Evolutionary conservation across 352 stramenopile genomes (phyloP).

Genomic region (Blastocystis sp.): DNA sequence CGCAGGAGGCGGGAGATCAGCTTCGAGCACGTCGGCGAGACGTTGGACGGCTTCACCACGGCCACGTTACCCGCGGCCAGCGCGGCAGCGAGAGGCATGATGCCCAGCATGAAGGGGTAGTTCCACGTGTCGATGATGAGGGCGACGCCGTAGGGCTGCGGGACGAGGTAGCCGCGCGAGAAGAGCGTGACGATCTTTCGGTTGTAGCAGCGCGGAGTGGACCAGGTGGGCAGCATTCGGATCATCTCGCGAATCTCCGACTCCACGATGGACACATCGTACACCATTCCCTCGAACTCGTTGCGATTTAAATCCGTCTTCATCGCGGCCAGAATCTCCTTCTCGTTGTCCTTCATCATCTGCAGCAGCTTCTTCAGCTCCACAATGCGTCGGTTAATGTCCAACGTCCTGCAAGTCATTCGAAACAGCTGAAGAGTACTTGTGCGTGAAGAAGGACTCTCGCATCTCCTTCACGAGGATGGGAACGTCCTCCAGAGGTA

Average conservation of each 20-base stretch:
- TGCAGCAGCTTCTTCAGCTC: conserved; percentile 72
- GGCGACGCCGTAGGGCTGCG: conserved; percentile 80
- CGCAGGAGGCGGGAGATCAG: conserved; percentile 74
- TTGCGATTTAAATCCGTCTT: conserved; percentile 73
- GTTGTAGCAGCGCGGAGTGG: conserved; percentile 75
- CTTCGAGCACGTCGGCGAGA: conserved; percentile 77
- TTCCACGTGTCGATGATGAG: conserved; percentile 87
- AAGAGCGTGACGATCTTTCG: conserved; percentile 73
- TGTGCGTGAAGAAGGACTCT: conserved; percentile 62
- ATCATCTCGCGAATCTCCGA: conserved; percentile 78
- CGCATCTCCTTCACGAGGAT: conserved; percentile 64
- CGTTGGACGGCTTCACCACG: conserved; percentile 86
- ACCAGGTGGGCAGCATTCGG: conserved; percentile 65
- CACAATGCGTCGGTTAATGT: conserved; percentile 54
- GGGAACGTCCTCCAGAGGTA: background rate
- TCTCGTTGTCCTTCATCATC: conserved; percentile 73
- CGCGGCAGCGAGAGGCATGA: conserved; percentile 79
- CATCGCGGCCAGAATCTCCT: conserved; percentile 71
- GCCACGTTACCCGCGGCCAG: conserved; percentile 86
- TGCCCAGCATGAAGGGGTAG: conserved; percentile 80
- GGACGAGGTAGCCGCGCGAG: conserved; percentile 74
- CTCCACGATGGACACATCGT: conserved; percentile 75
- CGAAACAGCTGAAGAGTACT: background rate
- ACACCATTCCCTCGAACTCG: conserved; percentile 76
- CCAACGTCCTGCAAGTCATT: conserved; percentile 8